Evolutionary conservation across 495 filamentous ascomycete genomes (phyloP).

Genomic region (Friedmanniomyces endolithicus): DNA sequence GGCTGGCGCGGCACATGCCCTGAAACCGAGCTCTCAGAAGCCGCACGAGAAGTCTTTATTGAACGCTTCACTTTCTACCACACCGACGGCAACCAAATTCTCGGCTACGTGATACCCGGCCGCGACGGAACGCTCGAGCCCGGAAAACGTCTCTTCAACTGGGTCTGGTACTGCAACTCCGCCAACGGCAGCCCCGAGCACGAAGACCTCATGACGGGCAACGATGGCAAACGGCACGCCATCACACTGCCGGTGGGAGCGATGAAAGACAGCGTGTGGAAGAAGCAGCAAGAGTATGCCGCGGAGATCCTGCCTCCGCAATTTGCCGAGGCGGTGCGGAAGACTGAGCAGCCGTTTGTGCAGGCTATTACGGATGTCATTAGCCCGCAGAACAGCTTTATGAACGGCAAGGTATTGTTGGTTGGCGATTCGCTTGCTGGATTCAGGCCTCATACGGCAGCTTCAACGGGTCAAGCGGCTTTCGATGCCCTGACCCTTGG

Average conservation of each 20-base stretch:
- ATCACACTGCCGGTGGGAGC: slow-evolving; percentile 17
- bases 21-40: slow-evolving; percentile 31
- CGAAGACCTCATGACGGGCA: slow-evolving; percentile 20
- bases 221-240: slow-evolving; percentile 14
- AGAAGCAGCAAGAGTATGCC: slow-evolving; percentile 14
- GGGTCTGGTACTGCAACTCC: slow-evolving; percentile 47
- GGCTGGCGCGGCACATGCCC: slow-evolving; percentile 41
- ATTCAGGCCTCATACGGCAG: slow-evolving; percentile 21
- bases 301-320: slow-evolving; percentile 15
- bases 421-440: slow-evolving; percentile 21
- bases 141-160: slow-evolving; percentile 41
- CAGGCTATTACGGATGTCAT: slow-evolving; percentile 21
- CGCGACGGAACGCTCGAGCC: slow-evolving; percentile 34
- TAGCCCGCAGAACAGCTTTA: slow-evolving; percentile 9
- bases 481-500: slow-evolving; percentile 20
- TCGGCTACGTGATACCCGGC: slow-evolving; percentile 44
- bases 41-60: slow-evolving; percentile 21
- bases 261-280: slow-evolving; percentile 17
- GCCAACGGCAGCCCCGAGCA: slow-evolving; percentile 20
- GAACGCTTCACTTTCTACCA: slow-evolving; percentile 37
- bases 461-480: slow-evolving; percentile 21
- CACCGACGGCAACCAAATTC: slow-evolving; percentile 32
- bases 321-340: slow-evolving; percentile 17
- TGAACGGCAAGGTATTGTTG: slow-evolving; percentile 19
- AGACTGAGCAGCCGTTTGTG: slow-evolving; percentile 20